Conservation (phyloP, 2,329 filamentous ascomycete genomes). For the Pestalotiopsis sp. region DNA sequence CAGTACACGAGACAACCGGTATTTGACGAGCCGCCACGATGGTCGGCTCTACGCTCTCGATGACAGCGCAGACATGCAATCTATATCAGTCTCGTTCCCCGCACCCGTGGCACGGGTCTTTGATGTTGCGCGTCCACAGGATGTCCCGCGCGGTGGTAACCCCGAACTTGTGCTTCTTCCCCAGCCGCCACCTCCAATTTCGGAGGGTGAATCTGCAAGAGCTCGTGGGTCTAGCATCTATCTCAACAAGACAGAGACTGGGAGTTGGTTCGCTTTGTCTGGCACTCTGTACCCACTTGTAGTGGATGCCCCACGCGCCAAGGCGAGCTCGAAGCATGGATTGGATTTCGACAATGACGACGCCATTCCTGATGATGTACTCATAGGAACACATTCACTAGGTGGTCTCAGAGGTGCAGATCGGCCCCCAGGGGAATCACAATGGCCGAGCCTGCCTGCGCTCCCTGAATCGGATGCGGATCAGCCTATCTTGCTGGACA, state of each 20-base stretch:
- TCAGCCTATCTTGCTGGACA: slow-evolving; percentile 15
- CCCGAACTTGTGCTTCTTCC: slow-evolving; percentile 81
- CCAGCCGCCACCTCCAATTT: slow-evolving; percentile 70
- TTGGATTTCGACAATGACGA: slow-evolving; percentile 40
- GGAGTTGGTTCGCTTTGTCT: slow-evolving; percentile 93
- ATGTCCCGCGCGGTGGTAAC: slow-evolving; percentile 61
- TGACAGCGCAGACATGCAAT: slow-evolving; percentile 56
- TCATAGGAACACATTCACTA: slow-evolving; percentile 73
- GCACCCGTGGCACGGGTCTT: slow-evolving; percentile 86
- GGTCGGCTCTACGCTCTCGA: slow-evolving; percentile 82
- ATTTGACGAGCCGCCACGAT: slow-evolving; percentile 85
- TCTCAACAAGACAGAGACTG: slow-evolving; percentile 81
- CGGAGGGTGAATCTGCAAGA: slow-evolving; percentile 48
- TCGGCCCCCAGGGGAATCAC: slow-evolving; percentile 35
- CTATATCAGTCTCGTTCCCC: slow-evolving; percentile 69
- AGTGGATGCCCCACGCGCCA: slow-evolving; percentile 60
- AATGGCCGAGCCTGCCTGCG: slow-evolving; percentile 29
- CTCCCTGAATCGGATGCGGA: background rate
- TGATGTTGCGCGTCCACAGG: slow-evolving; percentile 76
- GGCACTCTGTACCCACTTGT: slow-evolving; percentile 84
- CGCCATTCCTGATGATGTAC: slow-evolving; percentile 53
- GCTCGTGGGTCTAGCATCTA: slow-evolving; percentile 70
- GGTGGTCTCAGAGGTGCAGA: slow-evolving; percentile 34
- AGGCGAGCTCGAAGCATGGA: slow-evolving; percentile 46
- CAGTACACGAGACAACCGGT: slow-evolving; percentile 78